Conservation (phyloP, 2,329 filamentous ascomycete genomes). For the Fusarium nodosum region DNA sequence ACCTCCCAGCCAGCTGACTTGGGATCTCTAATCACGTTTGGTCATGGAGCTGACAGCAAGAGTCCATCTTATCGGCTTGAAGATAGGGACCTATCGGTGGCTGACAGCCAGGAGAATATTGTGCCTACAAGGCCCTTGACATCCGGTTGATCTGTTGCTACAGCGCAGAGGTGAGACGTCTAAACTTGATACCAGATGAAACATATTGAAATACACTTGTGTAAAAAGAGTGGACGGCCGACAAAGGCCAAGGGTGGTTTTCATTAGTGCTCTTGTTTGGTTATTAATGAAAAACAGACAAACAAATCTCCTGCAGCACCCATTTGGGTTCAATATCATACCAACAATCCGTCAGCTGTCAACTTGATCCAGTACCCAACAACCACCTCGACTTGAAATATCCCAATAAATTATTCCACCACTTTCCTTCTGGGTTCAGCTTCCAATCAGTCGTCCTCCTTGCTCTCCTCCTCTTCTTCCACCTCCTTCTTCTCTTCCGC, state of each 20-base stretch:
- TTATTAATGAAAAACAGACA: too few relatives aligned
- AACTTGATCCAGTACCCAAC: neutral
- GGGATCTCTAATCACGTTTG: neutral
- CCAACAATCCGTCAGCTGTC: neutral
- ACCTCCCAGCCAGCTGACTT: neutral
- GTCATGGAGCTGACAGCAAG: neutral
- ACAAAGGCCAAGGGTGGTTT: too few relatives aligned
- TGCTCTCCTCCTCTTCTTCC: neutral
- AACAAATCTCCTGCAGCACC: too few relatives aligned
- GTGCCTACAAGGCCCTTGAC: neutral
- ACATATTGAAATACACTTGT: too few relatives aligned
- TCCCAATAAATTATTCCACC: neutral
- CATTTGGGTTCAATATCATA: too few relatives aligned
- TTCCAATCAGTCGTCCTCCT: neutral
- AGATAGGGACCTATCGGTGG: slow-evolving; percentile 9
- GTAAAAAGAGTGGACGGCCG: too few relatives aligned
- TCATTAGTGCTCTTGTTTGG: too few relatives aligned
- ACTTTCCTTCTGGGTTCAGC: rapidly evolving
- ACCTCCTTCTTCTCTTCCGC: rapidly evolving
- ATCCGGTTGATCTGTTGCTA: neutral
- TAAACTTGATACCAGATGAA: too few relatives aligned
- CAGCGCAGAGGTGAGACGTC: neutral
- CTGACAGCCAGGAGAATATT: slow-evolving; percentile 20
- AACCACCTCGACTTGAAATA: neutral
- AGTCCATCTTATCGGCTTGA: slow-evolving; percentile 8